Evolutionary conservation across 1,284 basidiomycete genomes (phyloP), one percentile per base, ranked within the genome.

Genomic region (Mycena sp.): DNA sequence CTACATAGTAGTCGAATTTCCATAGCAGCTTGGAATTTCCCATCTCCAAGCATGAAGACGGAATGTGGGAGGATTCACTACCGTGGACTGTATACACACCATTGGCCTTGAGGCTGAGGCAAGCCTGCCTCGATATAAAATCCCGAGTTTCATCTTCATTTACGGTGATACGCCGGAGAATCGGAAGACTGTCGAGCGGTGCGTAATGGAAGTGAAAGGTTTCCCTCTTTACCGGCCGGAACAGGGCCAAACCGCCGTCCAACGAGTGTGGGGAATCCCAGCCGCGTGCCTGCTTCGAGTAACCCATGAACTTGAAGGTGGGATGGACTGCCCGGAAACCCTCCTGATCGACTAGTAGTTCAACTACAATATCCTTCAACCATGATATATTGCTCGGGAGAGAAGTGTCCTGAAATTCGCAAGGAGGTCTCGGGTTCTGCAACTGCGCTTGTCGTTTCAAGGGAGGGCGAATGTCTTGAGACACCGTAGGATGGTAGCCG

Each of bases 321-420:
- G 88, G 85, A 23, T 80, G 78, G 17, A 88, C 80, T 12, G 84
- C 81, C 28, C 91, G 85, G 68, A 90, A 91, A 7, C 90, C 88
- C 76, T 94, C 92, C 74, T 94, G 92, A 71, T 94, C 93, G 30
- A 94, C 87, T 75, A 87, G 84, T 29, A 94, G 76, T 61, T 91
- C 85, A n/a, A 93, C 74, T 32, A 74, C 76, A 19, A 79, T 78
- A 49, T 81, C 78, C 58, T 81, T 78, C 10, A 92, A 79, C 86
- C 87, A 90, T 1, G 73, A 67, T 1, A 87, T 70, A 38, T 78
- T 73, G 17, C 70, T 67, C 0, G 83, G 83, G 16, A 85, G 58
- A n/a, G 53, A 43, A 17, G 54, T 58, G 12, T 72, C 35, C 61
- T 64, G 25, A 63, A 40, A 32, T 6, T 43, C 26, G 32, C 29